These are phyloP conservation scores for Endocarpon pusillum DNA, from an alignment of 495 filamentous ascomycete genomes.

Conservation along the genomic window DNA sequence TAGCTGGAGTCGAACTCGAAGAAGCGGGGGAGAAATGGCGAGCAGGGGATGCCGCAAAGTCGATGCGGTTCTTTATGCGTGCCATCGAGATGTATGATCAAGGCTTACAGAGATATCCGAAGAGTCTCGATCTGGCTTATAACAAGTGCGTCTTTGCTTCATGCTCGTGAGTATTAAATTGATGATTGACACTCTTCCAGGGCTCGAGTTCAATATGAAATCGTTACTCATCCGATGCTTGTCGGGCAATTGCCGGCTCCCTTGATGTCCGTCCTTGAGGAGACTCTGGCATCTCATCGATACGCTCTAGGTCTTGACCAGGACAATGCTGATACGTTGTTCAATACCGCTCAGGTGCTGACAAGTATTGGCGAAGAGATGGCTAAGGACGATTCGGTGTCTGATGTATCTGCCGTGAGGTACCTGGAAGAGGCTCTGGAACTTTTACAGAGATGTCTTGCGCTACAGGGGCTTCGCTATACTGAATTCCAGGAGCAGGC, in stretches of 20 bases:
- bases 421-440: slow-evolving; percentile 44
- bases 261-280: slow-evolving; percentile 31
- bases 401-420: slow-evolving; percentile 18
- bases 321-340: slow-evolving; percentile 46
- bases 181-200: slow-evolving; percentile 15
- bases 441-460: slow-evolving; percentile 44
- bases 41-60: slow-evolving; percentile 51
- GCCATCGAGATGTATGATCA: slow-evolving; percentile 48
- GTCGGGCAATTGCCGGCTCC: slow-evolving; percentile 34
- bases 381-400: slow-evolving; percentile 28
- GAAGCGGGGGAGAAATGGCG: slow-evolving; percentile 60
- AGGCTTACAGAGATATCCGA: slow-evolving; percentile 38
- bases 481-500: slow-evolving; percentile 33
- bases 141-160: slow-evolving; percentile 36
- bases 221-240: slow-evolving; percentile 42
- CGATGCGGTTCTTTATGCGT: slow-evolving; percentile 46
- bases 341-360: slow-evolving; percentile 53
- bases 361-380: slow-evolving; percentile 44
- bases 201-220: slow-evolving; percentile 46
- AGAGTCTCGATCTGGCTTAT: slow-evolving; percentile 52
- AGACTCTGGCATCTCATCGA: slow-evolving; percentile 42
- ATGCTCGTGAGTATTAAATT: slow-evolving; percentile 6
- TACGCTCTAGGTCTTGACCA: slow-evolving; percentile 38
- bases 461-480: slow-evolving; percentile 37
- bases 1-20: slow-evolving; percentile 50